phyloP scores from a whole-genome alignment of 2,329 filamentous ascomycete genomes.

The Plenodomus tracheiphilus region DNA sequence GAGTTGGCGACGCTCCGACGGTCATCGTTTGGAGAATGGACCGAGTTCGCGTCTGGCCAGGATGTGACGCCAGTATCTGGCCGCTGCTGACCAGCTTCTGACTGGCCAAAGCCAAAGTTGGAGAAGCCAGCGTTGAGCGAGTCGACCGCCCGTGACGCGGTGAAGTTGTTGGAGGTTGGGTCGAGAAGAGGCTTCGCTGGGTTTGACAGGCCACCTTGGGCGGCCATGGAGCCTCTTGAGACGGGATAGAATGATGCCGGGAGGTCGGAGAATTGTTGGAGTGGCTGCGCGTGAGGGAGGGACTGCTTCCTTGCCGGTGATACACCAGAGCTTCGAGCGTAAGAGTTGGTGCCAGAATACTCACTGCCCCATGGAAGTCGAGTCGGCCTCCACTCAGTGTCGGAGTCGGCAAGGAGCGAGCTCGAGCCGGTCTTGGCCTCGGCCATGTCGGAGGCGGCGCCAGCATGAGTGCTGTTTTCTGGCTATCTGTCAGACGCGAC shows the following conservation, averaged over 20 bases:
- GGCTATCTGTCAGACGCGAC: constrained; percentile 17
- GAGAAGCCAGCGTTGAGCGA: constrained; percentile 38
- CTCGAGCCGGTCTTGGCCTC: constrained; percentile 69
- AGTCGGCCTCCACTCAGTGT: constrained; percentile 65
- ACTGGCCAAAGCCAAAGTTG: constrained; percentile 36
- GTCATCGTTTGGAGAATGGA: constrained; percentile 50
- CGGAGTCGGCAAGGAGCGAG: constrained; percentile 69
- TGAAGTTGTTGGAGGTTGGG: constrained; percentile 37
- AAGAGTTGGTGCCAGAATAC: constrained; percentile 30
- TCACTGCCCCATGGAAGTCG: constrained; percentile 64
- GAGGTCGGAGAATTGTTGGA: constrained; percentile 36
- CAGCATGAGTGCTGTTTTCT: constrained; percentile 37
- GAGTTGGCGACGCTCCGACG: constrained; percentile 45
- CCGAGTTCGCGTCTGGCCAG: constrained; percentile 41
- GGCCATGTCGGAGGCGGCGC: constrained; percentile 36
- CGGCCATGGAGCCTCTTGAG: constrained; percentile 24
- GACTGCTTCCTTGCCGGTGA: constrained; percentile 45
- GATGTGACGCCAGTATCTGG: constrained; percentile 31
- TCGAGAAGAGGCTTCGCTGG: constrained; percentile 37
- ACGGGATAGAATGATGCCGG: constrained; percentile 32
- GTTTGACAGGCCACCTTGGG: constrained; percentile 28
- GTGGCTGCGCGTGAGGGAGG: constrained; percentile 39
- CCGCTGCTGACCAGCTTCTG: constrained; percentile 33
- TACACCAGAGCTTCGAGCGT: constrained; percentile 41
- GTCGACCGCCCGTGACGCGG: constrained; percentile 34